Evolutionary conservation across 2,329 filamentous ascomycete species (phyloP).

Genomic region (Truncatella angustata): DNA sequence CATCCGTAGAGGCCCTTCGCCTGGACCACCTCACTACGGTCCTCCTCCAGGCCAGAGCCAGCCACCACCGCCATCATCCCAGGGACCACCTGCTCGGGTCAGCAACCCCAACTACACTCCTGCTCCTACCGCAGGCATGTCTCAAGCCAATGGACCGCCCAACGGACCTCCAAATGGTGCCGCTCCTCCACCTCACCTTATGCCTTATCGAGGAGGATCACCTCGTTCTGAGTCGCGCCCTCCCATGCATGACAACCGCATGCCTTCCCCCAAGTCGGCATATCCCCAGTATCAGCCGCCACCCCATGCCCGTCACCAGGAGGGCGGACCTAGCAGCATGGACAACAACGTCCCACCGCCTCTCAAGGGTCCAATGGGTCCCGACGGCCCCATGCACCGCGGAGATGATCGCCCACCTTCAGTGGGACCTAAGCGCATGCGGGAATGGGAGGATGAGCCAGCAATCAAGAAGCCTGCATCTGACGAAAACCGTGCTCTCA

Average conservation of each 20-base stretch:
- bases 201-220: constrained; percentile 75
- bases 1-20: constrained; percentile 52
- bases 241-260: constrained; percentile 77
- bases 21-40: constrained; percentile 50
- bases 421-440: constrained; percentile 76
- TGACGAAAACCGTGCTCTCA: constrained; percentile 80
- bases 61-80: constrained; percentile 48
- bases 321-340: constrained; percentile 55
- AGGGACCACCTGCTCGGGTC: constrained; percentile 34
- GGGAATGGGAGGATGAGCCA: constrained; percentile 89
- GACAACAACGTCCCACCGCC: constrained; percentile 67
- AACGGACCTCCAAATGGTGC: constrained; percentile 32
- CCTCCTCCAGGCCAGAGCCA: constrained; percentile 47
- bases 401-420: constrained; percentile 75
- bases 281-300: constrained; percentile 72
- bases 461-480: constrained; percentile 81
- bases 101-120: constrained; percentile 37
- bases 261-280: constrained; percentile 85
- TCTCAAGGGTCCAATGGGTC: constrained; percentile 50
- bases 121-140: constrained; percentile 32
- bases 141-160: constrained; percentile 40
- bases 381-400: constrained; percentile 64
- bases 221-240: constrained; percentile 77
- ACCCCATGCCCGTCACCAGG: constrained; percentile 70
- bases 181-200: constrained; percentile 50